A percentile compares a stretch with the other conserved stretches of the same genome.
Conservation (phyloP, 2,329 filamentous ascomycete species). For the Neobulgaria alba region DNA sequence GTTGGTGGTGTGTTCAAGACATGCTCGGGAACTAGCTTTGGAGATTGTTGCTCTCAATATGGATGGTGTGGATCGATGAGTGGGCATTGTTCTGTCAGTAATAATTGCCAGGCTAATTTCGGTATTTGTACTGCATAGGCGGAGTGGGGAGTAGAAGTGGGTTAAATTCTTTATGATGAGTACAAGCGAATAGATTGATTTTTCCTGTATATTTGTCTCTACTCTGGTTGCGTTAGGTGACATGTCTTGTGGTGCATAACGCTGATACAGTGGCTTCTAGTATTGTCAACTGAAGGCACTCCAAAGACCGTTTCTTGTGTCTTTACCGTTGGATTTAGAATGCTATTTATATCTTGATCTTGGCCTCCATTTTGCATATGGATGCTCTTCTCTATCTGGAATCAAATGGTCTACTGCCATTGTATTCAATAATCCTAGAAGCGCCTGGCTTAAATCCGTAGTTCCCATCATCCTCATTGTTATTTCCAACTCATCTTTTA, state of each 20-base stretch:
- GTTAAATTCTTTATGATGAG: too few species aligned
- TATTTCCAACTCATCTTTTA: conserved; percentile 54
- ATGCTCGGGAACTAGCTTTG: background rate
- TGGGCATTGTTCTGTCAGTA: background rate
- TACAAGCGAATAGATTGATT: too few species aligned
- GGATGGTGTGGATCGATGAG: background rate
- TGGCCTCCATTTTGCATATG: conserved; percentile 34
- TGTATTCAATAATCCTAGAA: conserved; percentile 53
- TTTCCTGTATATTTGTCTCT: too few species aligned
- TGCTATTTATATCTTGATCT: conserved; percentile 26
- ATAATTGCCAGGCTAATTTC: background rate
- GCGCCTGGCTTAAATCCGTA: conserved; percentile 49
- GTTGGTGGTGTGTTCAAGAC: background rate
- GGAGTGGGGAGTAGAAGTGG: too few species aligned
- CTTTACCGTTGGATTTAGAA: too few species aligned
- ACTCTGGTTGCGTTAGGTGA: too few species aligned
- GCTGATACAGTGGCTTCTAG: too few species aligned
- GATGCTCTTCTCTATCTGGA: conserved; percentile 35
- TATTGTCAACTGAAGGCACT: too few species aligned
- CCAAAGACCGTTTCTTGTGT: too few species aligned
- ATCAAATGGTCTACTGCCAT: conserved; percentile 40
- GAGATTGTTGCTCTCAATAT: background rate
- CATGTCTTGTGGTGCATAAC: too few species aligned
- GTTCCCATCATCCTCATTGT: conserved; percentile 60
- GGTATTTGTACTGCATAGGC: too few species aligned